These are phyloP conservation scores for Eucalyptus sp. DNA, from an alignment of 345 rosid species.

Conservation along the genomic window DNA sequence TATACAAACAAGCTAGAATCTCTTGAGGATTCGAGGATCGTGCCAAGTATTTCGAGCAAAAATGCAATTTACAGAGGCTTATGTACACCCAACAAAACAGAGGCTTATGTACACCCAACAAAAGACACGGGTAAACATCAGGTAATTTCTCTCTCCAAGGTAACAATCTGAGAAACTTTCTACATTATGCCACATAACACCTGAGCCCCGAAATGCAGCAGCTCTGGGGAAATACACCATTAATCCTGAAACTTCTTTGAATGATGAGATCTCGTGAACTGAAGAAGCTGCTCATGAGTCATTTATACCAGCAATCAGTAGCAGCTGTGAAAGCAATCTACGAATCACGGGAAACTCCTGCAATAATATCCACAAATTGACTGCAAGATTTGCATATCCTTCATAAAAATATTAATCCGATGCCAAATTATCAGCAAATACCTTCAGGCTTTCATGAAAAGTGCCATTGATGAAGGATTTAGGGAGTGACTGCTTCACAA, in stretches of 20 bases:
- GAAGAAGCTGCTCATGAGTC: neutral
- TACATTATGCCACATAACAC: neutral
- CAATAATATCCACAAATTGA: neutral
- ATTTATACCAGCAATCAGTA: neutral
- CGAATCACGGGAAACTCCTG: neutral
- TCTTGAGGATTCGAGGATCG: neutral
- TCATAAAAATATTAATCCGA: neutral
- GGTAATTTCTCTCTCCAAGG: neutral
- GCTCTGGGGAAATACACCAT: neutral
- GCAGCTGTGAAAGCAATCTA: neutral
- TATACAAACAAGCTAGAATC: neutral
- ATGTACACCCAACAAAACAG: neutral
- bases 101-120: neutral
- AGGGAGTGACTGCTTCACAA: neutral
- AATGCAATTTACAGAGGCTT: neutral
- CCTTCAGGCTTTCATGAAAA: neutral
- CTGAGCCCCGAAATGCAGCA: neutral
- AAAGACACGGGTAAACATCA: neutral
- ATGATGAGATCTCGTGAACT: neutral
- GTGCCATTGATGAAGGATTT: neutral
- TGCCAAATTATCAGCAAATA: neutral
- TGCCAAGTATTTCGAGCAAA: neutral
- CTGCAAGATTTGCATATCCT: neutral
- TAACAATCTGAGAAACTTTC: neutral
- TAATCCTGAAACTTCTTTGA: neutral